Evolutionary conservation across 352 stramenopile genomes (phyloP), one percentile per base, ranked within the genome.

Genomic region (Blastocystis sp.): DNA sequence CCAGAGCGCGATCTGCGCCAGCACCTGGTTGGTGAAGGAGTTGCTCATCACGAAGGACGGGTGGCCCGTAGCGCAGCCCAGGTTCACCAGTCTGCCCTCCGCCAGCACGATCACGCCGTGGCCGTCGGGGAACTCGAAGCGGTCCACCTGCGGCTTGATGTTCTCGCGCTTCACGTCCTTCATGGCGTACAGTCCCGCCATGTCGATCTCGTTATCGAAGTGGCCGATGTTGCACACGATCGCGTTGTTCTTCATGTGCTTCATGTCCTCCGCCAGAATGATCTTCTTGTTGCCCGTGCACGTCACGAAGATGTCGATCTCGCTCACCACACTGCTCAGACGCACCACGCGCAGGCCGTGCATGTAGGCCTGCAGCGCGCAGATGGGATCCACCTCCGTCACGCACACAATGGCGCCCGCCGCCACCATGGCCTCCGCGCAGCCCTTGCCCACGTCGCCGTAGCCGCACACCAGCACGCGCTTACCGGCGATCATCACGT

Each of bases 161-260:
- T 98, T 98, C 88, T 97, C 91, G 62, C 95, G 92, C 91, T 94
- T 97, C 78, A 95, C 93, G 56, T 91, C 91, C 74, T 92, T 92
- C 89, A 94, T 92, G 10, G 89, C 89, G n/a, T 91, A 90, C 56
- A 98, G 91, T 59, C 95, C 94, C 62, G 95, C 94, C 94, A 98
- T 98, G 92, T 99, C 96, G 89, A 98, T 98, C 91, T 98, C 96
- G 91, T 99, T 98, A 92, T 98, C 96, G 89, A 98, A 98, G 92
- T 98, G 96, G 91, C 96, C 96, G 91, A 99, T 98, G 94, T 98
- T 99, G 90, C 96, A 96, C 66, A 99, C 95, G 89, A 98, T 98
- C 78, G 96, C 96, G 91, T 99, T 98, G 95, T 98, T 98, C 93
- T 98, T 98, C 96, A 98, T 98, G 93, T 98, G 96, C 65, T 34